Percentiles rank a stretch among this genome's conserved stretches.
phyloP scores from a whole-genome alignment of 2,329 filamentous ascomycete species.

The Aspergillus quadrilineatus region DNA sequence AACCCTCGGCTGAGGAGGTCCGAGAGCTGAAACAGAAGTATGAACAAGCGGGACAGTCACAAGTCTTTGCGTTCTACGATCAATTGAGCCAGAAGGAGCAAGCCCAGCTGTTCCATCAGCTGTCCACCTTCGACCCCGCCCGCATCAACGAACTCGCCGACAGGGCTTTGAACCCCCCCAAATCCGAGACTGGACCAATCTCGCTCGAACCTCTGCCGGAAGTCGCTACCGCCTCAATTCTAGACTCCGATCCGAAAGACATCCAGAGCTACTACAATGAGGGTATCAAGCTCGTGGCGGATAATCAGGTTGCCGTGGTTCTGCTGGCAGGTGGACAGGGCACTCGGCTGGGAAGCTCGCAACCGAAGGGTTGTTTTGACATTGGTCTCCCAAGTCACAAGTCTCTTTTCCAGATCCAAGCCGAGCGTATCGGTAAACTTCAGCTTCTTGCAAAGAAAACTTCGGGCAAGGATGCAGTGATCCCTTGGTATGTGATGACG shows the following conservation, averaged over 20 bases:
- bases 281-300: slow-evolving; percentile 64
- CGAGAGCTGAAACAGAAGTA: slow-evolving; percentile 70
- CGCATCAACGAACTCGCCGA: slow-evolving; percentile 86
- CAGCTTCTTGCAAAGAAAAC: slow-evolving; percentile 76
- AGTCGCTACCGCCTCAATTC: slow-evolving; percentile 80
- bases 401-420: slow-evolving; percentile 96
- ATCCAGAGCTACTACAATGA: slow-evolving; percentile 79
- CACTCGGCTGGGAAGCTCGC: slow-evolving; percentile 88
- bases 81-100: slow-evolving; percentile 72
- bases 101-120: slow-evolving; percentile 74
- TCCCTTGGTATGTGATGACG: slow-evolving; percentile 99
- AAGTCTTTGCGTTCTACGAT: slow-evolving; percentile 87
- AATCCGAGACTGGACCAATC: slow-evolving; percentile 50
- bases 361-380: slow-evolving; percentile 95
- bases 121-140: slow-evolving; percentile 75
- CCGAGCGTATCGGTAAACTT: slow-evolving; percentile 84
- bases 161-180: slow-evolving; percentile 74
- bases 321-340: slow-evolving; percentile 98
- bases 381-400: slow-evolving; percentile 92
- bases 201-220: slow-evolving; percentile 84
- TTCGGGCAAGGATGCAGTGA: slow-evolving; percentile 60
- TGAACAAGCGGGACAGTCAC: slow-evolving; percentile 70
- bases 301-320: slow-evolving; percentile 77
- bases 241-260: slow-evolving; percentile 79
- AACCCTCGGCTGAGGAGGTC: slow-evolving; percentile 64